phyloP scores from a whole-genome alignment of 2,329 filamentous ascomycete species.

The Colletotrichum salicis region DNA sequence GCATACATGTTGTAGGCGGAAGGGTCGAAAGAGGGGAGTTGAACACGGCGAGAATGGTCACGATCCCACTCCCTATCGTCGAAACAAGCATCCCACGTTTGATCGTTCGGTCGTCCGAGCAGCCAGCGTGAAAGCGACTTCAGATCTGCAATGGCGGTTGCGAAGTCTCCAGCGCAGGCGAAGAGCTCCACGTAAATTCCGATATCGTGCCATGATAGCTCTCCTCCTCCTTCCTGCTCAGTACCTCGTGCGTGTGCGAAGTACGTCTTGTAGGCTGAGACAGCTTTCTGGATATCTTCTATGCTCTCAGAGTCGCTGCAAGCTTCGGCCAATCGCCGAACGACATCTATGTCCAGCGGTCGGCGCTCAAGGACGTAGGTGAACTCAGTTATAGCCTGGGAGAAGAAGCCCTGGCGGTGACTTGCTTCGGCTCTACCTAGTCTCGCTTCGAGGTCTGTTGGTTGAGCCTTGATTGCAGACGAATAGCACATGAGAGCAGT shows the following conservation, averaged over 20 bases:
- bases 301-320: constrained; percentile 62
- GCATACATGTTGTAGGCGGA: constrained; percentile 62
- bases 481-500: constrained; percentile 70
- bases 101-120: constrained; percentile 77
- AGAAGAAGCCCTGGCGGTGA: constrained; percentile 64
- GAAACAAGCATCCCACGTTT: constrained; percentile 75
- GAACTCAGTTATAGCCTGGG: constrained; percentile 67
- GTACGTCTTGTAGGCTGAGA: constrained; percentile 59
- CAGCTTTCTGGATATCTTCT: constrained; percentile 54
- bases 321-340: constrained; percentile 67
- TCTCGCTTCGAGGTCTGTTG: constrained; percentile 66
- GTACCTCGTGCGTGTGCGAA: constrained; percentile 54
- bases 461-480: constrained; percentile 67
- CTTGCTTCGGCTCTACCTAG: constrained; percentile 69
- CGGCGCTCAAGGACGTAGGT: constrained; percentile 62
- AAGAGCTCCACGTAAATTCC: constrained; percentile 88
- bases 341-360: constrained; percentile 64
- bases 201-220: constrained; percentile 80
- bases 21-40: constrained; percentile 69
- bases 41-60: constrained; percentile 73
- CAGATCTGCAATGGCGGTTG: constrained; percentile 74
- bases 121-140: constrained; percentile 84
- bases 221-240: constrained; percentile 43
- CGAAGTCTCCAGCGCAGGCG: constrained; percentile 69
- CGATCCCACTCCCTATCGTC: constrained; percentile 94